Conservation (phyloP, 176 grass and related monocot species). For the Musa acuminata region DNA sequence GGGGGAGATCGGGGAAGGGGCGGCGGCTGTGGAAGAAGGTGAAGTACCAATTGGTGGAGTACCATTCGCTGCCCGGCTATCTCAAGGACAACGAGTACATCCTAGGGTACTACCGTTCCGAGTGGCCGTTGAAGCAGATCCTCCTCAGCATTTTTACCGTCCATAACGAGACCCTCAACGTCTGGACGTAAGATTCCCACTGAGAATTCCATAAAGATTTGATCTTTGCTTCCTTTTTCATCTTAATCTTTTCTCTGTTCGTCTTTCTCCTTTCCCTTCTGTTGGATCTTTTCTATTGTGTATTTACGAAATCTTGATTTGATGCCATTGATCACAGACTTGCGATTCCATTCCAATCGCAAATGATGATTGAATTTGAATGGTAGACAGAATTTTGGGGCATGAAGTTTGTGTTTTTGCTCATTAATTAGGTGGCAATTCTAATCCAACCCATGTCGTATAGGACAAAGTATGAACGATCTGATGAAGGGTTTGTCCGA, state of each 20-base stretch:
- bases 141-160: neutral
- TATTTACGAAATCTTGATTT: too few relatives aligned
- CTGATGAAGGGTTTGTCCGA: too few relatives aligned
- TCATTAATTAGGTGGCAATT: neutral
- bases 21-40: neutral
- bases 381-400: neutral
- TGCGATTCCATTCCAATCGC: neutral
- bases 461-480: too few relatives aligned
- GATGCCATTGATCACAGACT: too few relatives aligned
- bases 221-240: neutral
- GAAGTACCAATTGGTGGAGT: slow-evolving; percentile 9
- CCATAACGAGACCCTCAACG: slow-evolving; percentile 5
- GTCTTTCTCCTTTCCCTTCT: neutral
- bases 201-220: neutral
- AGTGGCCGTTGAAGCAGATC: neutral
- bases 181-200: slow-evolving; percentile 2
- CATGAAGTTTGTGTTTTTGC: neutral
- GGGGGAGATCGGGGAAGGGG: neutral
- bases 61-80: neutral
- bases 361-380: neutral
- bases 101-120: neutral
- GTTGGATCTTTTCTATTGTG: too few relatives aligned
- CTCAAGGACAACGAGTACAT: slow-evolving; percentile 8
- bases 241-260: neutral
- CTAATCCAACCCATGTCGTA: too few relatives aligned